Base-by-base conservation (phyloP, 352 stramenopile species). In the Phytophthora multivora region DNA sequence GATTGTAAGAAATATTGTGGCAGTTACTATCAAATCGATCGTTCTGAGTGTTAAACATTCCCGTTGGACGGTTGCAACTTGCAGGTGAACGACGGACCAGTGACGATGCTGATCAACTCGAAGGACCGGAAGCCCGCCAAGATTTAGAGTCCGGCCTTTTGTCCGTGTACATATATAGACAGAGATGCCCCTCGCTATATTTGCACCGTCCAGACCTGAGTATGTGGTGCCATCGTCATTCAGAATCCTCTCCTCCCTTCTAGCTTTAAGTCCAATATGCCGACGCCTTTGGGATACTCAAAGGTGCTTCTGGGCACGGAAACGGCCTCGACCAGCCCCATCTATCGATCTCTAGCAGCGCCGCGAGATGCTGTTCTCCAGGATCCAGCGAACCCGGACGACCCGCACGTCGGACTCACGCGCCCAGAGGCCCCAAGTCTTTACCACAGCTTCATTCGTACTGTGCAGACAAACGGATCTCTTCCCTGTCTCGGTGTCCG, bases 101-200 rank as follows among this genome's bases (percentile, higher is more conserved):
- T 96, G 33, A 96, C 87, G 10, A 91, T 96, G 71, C 73, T 63
- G 42, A 91, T 96, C 57, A 80, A 96, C 66, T 96, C 87, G 11
- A 94, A 91, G 51, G 81, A 86, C 12, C 70, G 79, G 23, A 86
- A 87, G 42, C 69, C 67, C 11, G 58, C 53, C n/a, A 86, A 89
- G 56, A 76, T 70, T 28, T 69, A 71, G 48, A 63, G 53, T 39
- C 25, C 43, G 26, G 9, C 26, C 7, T 33, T 12, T 33, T 33
- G 9, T 33, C 3, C 15, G 42, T 59, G 40, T 28, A 40, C 35
- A 66, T 57, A 57, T 69, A 70, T 64, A 69, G 47, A 64, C 40
- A 33, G 11, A 31, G 33, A 47, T 39, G n/a, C n/a, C n/a, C 21
- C n/a, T 59, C 7, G 21, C 57, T 63, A 68, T 59, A 63, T 63